Conservation (phyloP, 1,284 basidiomycete species). For the Tetrapyrgos nigripes region DNA sequence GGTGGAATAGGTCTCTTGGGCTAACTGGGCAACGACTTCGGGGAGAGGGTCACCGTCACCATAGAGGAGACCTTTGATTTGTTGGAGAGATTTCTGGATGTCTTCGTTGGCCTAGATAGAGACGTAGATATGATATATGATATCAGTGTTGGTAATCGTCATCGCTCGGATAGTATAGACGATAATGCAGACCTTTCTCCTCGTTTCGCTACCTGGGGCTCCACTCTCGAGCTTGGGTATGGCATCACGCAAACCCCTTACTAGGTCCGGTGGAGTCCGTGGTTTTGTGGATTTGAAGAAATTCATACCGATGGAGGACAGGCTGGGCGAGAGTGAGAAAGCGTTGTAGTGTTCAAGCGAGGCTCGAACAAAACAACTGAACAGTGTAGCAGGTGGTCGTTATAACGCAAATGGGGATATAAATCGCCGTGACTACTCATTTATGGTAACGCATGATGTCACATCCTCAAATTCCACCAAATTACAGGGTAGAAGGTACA, state of each 20-base stretch:
- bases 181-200: conserved; percentile 70
- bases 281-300: conserved; percentile 95
- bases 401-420: too few relatives aligned
- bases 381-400: too few relatives aligned
- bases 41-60: conserved; percentile 90
- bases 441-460: too few relatives aligned
- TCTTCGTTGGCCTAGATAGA: conserved; percentile 81
- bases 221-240: conserved; percentile 79
- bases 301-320: conserved; percentile 74
- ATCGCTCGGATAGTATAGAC: not conserved
- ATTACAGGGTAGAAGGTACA: too few relatives aligned
- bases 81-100: conserved; percentile 86
- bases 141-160: conserved; percentile 5
- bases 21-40: conserved; percentile 89
- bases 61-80: conserved; percentile 86
- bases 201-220: conserved; percentile 75
- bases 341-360: not conserved
- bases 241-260: conserved; percentile 80
- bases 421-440: too few relatives aligned
- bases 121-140: not conserved
- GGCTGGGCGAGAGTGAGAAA: not conserved
- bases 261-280: conserved; percentile 85
- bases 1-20: conserved; percentile 94
- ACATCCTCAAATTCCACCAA: too few relatives aligned
- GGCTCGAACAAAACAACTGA: too few relatives aligned